Evolutionary conservation across 176 grass and related monocot species (phyloP).

Genomic region (Bonia amplexicaulis): DNA sequence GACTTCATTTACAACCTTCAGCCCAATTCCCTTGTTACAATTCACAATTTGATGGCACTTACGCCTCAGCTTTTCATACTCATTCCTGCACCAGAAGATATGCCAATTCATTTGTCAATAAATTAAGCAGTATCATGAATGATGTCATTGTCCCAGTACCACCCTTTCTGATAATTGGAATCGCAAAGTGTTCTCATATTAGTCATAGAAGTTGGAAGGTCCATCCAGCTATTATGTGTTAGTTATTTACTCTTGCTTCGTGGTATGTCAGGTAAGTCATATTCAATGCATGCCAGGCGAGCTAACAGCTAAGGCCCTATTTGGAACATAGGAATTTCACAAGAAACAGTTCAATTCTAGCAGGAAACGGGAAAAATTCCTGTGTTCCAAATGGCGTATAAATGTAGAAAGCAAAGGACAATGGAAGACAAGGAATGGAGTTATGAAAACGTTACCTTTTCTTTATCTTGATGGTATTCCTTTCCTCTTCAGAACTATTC

Average conservation of each 20-base stretch:
- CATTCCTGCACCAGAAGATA: conserved; percentile 58
- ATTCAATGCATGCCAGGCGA: neutral
- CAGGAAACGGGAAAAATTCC: neutral
- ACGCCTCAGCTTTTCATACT: conserved; percentile 82
- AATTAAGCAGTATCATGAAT: neutral
- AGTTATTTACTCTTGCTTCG: neutral
- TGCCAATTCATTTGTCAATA: neutral
- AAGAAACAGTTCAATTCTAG: too few relatives aligned
- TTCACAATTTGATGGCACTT: conserved; percentile 47
- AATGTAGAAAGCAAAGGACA: neutral
- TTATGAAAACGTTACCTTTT: conserved; percentile 55
- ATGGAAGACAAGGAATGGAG: neutral
- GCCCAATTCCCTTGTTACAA: conserved; percentile 49
- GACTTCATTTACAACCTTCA: conserved; percentile 53
- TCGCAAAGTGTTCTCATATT: neutral
- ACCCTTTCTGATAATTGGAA: conserved; percentile 1
- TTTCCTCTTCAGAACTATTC: conserved; percentile 68
- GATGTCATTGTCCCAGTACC: neutral
- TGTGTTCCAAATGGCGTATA: neutral
- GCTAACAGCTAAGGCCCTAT: neutral
- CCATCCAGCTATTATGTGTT: neutral
- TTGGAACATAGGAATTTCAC: too few relatives aligned
- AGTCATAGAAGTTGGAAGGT: neutral
- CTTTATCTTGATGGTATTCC: conserved; percentile 54
- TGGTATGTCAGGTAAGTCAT: conserved; percentile 25